Evolutionary conservation across 768 basidiomycete genomes (phyloP).

Genomic region (Leccinum broughii): DNA sequence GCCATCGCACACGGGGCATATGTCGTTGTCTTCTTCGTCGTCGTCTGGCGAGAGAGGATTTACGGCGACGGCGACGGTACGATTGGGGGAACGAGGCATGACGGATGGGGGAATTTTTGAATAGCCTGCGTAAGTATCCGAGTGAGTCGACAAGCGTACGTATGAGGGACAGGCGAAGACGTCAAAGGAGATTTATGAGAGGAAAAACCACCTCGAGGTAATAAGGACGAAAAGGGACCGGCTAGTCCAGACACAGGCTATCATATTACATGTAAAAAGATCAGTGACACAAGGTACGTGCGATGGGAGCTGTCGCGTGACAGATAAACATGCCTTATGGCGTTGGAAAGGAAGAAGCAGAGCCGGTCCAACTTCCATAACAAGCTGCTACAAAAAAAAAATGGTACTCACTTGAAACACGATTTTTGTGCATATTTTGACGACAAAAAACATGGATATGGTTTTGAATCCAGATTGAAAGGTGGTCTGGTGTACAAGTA

Average conservation of each 20-base stretch:
- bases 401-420: conserved; percentile 32
- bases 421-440: conserved; percentile 40
- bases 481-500: conserved; percentile 16
- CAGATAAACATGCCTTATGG: conserved; percentile 32
- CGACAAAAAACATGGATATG: conserved; percentile 37
- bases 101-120: conserved; percentile 54
- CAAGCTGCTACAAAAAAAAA: conserved; percentile 20
- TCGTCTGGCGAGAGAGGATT: conserved; percentile 43
- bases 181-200: conserved; percentile 29
- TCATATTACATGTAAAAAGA: conserved; percentile 41
- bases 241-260: conserved; percentile 19
- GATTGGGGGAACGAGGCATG: conserved; percentile 69
- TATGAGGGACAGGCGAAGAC: conserved; percentile 23
- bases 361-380: conserved; percentile 28
- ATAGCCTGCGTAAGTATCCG: conserved; percentile 32
- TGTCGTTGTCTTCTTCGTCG: conserved; percentile 85
- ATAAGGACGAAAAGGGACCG: conserved; percentile 15
- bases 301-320: conserved; percentile 39
- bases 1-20: conserved; percentile 89
- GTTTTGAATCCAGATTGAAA: conserved; percentile 39
- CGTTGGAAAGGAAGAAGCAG: conserved; percentile 20
- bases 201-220: conserved; percentile 15
- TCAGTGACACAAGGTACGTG: conserved; percentile 33
- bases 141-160: conserved; percentile 29
- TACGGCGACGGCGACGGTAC: conserved; percentile 57